Evolutionary conservation across 305 asterid species (phyloP).

Genomic region (Fraxinus floribunda): DNA sequence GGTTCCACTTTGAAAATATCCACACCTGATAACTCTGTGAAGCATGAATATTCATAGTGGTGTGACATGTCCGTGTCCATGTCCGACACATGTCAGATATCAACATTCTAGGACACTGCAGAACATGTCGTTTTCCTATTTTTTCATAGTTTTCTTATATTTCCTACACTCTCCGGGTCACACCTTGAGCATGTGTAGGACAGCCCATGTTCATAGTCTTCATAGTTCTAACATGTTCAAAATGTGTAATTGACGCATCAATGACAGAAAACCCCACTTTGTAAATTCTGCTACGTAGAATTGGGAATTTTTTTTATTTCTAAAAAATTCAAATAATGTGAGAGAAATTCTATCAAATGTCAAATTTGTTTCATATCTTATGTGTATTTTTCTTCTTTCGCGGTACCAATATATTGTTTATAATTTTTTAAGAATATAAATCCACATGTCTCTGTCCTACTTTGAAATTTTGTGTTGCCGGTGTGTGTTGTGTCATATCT

Average conservation of each 20-base stretch:
- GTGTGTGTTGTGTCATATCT: background rate
- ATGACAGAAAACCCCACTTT: background rate
- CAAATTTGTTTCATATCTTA: background rate
- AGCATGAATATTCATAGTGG: background rate
- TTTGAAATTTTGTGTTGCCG: background rate
- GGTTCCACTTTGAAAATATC: background rate
- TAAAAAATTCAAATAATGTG: background rate
- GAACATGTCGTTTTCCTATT: background rate
- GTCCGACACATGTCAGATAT: background rate
- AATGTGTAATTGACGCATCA: background rate
- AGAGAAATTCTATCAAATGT: background rate
- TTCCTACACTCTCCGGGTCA: background rate
- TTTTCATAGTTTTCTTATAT: background rate
- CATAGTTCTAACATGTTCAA: background rate
- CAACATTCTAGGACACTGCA: background rate
- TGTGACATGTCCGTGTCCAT: background rate
- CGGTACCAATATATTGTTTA: background rate
- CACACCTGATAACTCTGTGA: background rate
- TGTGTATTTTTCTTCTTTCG: background rate
- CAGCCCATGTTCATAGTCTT: background rate
- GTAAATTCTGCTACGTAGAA: background rate
- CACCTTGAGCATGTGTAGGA: background rate
- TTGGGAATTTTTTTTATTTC: background rate
- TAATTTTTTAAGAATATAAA: too few relatives aligned
- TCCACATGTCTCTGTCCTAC: background rate